phyloP scores from a whole-genome alignment of 345 rosid species.

The Eucalyptus sp. region DNA sequence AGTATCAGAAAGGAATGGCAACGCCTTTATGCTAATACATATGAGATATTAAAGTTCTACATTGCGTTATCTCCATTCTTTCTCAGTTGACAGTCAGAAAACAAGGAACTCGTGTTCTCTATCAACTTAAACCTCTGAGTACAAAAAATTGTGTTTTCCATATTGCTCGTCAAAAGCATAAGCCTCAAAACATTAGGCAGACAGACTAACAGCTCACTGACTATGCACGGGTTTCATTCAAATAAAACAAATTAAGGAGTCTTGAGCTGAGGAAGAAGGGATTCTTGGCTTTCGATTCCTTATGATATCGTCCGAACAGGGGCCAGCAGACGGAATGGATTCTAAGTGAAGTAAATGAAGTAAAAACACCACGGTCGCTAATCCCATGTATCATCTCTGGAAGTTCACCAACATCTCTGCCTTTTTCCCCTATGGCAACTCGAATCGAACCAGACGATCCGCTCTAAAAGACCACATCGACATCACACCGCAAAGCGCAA shows the following conservation, averaged over 20 bases:
- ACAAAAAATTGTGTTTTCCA: not conserved
- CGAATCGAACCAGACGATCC: not conserved
- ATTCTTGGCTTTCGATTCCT: not conserved
- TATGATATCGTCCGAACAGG: not conserved
- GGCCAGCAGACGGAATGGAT: not conserved
- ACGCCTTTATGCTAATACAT: not conserved
- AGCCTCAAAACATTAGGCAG: not conserved
- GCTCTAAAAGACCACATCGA: not conserved
- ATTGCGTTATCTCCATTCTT: not conserved
- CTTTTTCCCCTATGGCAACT: not conserved
- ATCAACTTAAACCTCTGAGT: not conserved
- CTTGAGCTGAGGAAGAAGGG: not conserved
- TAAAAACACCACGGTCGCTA: not conserved
- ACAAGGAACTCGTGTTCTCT: not conserved
- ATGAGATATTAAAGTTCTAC: not conserved
- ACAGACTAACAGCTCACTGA: not conserved
- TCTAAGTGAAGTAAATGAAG: not conserved
- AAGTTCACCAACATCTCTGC: not conserved
- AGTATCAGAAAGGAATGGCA: not conserved
- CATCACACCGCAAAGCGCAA: not conserved
- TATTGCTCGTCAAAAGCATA: not conserved
- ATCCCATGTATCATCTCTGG: not conserved
- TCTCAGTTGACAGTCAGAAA: not conserved
- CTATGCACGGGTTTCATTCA: not conserved
- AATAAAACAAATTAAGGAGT: not conserved